Percentiles rank a stretch among this genome's conserved stretches.
Conservation (phyloP, 106 monocot genomes). For the Acorus gramineus region DNA sequence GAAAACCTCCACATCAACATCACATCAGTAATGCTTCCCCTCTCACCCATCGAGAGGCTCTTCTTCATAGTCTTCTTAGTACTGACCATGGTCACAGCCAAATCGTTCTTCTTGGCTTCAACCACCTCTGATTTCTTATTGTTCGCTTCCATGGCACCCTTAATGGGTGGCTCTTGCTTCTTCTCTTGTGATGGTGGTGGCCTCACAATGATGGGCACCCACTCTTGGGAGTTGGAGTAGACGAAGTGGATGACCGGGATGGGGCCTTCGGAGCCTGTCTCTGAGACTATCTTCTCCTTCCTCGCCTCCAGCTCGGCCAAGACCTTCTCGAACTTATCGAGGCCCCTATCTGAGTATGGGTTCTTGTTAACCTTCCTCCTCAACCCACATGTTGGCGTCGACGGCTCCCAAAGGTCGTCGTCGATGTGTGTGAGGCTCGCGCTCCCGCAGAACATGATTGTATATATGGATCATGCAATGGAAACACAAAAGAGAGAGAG, state of each 20-base stretch:
- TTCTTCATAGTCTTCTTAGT: not conserved
- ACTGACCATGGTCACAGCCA: too few species aligned
- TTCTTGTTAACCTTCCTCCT: slow-evolving; percentile 3
- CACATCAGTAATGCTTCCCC: not conserved
- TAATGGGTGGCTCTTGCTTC: too few species aligned
- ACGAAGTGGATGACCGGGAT: not conserved
- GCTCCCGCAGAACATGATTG: slow-evolving; percentile 16
- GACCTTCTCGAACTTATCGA: slow-evolving; percentile 9
- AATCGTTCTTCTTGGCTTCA: too few species aligned
- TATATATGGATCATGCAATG: not conserved
- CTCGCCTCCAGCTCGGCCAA: slow-evolving; percentile 10
- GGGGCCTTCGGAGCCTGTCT: not conserved
- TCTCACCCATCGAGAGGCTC: not conserved
- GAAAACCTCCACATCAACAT: slow-evolving; percentile 16
- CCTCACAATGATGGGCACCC: slow-evolving; percentile 12
- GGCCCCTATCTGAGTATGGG: slow-evolving; percentile 18
- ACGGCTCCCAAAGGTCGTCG: not conserved
- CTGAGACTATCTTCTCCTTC: slow-evolving; percentile 10
- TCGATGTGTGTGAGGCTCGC: slow-evolving; percentile 6
- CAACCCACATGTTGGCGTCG: not conserved
- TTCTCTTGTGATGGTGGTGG: not conserved
- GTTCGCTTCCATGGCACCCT: too few species aligned
- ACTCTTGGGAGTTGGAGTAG: slow-evolving; percentile 10
- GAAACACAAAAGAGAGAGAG: too few species aligned
- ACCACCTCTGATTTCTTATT: too few species aligned